These are phyloP conservation scores for Brassica rapa DNA, from an alignment of 345 rosid species.

Conservation along the genomic window DNA sequence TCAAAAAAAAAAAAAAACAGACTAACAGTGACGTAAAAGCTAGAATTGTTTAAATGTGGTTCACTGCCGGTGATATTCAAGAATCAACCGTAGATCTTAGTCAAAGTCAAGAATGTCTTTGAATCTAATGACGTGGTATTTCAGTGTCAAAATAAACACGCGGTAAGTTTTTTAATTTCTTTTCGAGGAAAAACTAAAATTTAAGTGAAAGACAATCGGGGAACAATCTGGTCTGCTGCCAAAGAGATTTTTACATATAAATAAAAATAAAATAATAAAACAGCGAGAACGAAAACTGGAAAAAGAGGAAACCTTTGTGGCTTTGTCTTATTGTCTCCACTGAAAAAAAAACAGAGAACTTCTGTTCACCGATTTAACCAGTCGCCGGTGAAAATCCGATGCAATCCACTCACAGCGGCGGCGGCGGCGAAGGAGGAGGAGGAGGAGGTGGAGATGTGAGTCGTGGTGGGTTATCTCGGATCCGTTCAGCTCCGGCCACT, in stretches of 20 bases:
- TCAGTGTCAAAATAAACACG: conserved; percentile 17
- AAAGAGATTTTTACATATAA: background rate
- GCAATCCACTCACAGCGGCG: conserved; percentile 50
- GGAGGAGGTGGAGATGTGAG: conserved; percentile 50
- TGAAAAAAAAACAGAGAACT: conserved; percentile 4
- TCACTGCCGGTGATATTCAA: background rate
- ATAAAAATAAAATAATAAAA: background rate
- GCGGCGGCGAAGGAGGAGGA: conserved; percentile 39
- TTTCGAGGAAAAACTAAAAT: background rate
- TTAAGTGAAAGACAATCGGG: conserved; percentile 18
- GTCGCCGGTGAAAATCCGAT: conserved; percentile 44
- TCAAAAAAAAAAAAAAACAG: no score
- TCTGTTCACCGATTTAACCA: conserved; percentile 29
- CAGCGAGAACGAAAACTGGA: background rate
- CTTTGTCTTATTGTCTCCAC: conserved; percentile 39
- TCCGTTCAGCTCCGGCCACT: conserved; percentile 73
- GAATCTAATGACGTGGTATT: conserved; percentile 6
- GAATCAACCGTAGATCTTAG: conserved; percentile 9
- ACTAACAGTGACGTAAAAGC: conserved; percentile 25
- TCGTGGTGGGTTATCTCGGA: conserved; percentile 60
- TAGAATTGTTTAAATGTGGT: background rate
- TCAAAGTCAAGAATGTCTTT: background rate
- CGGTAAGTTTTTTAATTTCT: background rate
- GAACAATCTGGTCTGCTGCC: conserved; percentile 32
- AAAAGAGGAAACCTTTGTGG: conserved; percentile 25